Base-by-base conservation (phyloP, 139 green algal species). In the Picochlorum sp. region DNA sequence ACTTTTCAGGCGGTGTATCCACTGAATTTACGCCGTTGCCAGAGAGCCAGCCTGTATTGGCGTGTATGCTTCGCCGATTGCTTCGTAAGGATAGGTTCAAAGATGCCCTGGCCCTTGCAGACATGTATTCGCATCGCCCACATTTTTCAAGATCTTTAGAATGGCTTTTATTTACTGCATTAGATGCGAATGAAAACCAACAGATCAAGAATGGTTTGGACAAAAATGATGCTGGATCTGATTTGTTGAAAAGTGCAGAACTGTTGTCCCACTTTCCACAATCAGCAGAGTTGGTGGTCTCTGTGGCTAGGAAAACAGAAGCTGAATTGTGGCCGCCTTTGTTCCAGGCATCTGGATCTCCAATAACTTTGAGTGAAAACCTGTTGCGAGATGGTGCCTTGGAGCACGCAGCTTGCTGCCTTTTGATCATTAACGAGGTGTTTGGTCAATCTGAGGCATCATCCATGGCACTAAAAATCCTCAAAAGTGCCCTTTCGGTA, bases 271-370 rank as follows among this genome's bases (percentile, higher is more conserved):
- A 85, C 14, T 95, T 95, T 75, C 77, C 79, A 14, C 71, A 81
- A 72, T 68, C 65, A 47, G 66, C 74, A 0, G 91, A 97, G 44
- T 79, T 95, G 9, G 84, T 97, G 24, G 90, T 98, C 2, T 85
- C 73, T 38, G 90, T 98, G 10, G 87, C 90, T 34, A 81, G 92
- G 59, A 98, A 98, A 78, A 98, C 90, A 4, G 92, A 98, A 67
- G 83, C 85, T 1, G 49, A 74, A 20, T 81, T 96, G 65, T 98
- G 92, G 92, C 81, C 85, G 9, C 62, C 84, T 34, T 84, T 98
- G n/a, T 98, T 98, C 72, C 74, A 70, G 4, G 87, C 88, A 1
- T 84, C 89, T 9, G 92, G 92, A 61, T 75, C 67, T 5, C 88
- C 88, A 14, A 66, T 69, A 26, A 49, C 31, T 15, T 63, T 95